Evolutionary conservation across 1,284 basidiomycete genomes (phyloP).

Genomic region (Fomitopsis palustris): DNA sequence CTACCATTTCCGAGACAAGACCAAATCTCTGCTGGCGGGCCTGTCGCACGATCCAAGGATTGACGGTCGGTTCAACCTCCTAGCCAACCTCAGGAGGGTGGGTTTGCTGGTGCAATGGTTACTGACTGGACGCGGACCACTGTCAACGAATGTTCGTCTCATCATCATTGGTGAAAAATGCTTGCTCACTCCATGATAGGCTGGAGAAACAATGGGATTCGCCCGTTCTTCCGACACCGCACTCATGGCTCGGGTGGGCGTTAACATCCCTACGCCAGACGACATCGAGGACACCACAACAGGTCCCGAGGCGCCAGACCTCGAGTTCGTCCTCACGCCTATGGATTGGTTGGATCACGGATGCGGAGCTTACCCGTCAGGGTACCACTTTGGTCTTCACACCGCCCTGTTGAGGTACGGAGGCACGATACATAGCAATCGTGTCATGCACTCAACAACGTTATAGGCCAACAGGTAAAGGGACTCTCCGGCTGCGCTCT

Average conservation of each 20-base stretch:
- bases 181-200: slow-evolving; percentile 29
- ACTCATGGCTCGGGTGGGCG: slow-evolving; percentile 41
- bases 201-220: slow-evolving; percentile 57
- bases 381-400: slow-evolving; percentile 29
- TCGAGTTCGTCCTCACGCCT: slow-evolving; percentile 53
- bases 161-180: neutral
- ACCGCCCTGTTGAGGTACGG: slow-evolving; percentile 27
- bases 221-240: slow-evolving; percentile 49
- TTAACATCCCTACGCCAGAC: slow-evolving; percentile 26
- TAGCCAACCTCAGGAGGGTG: slow-evolving; percentile 10
- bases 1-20: slow-evolving; percentile 48
- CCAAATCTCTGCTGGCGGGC: slow-evolving; percentile 19
- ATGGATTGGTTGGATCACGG: slow-evolving; percentile 36
- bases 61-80: neutral
- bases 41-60: slow-evolving; percentile 23
- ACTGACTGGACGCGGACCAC: slow-evolving; percentile 39
- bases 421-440: neutral
- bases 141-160: slow-evolving; percentile 49
- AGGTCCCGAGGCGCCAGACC: slow-evolving; percentile 51
- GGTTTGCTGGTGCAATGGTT: slow-evolving; percentile 41
- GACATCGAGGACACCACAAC: slow-evolving; percentile 50
- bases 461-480: slow-evolving; percentile 41
- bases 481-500: slow-evolving; percentile 38
- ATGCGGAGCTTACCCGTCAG: slow-evolving; percentile 12
- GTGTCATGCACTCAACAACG: neutral